Conservation (phyloP, 1,284 basidiomycete species). For the Laetiporus sulphureus region DNA sequence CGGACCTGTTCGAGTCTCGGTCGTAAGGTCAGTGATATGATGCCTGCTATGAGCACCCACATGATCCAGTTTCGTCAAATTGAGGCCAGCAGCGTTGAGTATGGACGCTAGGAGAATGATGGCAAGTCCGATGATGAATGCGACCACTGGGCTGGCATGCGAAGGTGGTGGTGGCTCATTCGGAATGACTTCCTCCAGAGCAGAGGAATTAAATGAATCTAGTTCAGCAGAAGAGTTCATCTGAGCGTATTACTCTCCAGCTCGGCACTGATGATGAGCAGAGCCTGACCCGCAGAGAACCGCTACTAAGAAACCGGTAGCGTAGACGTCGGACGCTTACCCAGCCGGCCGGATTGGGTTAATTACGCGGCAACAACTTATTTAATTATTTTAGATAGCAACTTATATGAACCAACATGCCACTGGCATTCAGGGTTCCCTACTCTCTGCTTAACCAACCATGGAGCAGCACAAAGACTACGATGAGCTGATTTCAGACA, state of each 20-base stretch:
- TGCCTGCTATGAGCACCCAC: constrained; percentile 31
- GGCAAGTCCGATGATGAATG: constrained; percentile 74
- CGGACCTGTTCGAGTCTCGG: constrained; percentile 40
- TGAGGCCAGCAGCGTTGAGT: constrained; percentile 80
- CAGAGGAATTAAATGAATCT: constrained; percentile 5
- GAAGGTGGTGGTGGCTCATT: constrained; percentile 28
- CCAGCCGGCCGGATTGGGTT: too few relatives aligned
- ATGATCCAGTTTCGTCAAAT: constrained; percentile 81
- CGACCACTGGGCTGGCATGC: constrained; percentile 54
- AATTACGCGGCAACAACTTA: not conserved
- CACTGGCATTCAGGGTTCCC: too few relatives aligned
- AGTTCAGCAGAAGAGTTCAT: constrained; percentile 13
- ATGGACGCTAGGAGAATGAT: constrained; percentile 77
- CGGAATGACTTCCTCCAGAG: too few relatives aligned
- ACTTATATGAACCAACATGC: too few relatives aligned
- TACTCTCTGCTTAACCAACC: too few relatives aligned
- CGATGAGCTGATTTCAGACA: constrained; percentile 46
- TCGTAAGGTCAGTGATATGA: not conserved
- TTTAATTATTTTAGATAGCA: not conserved
- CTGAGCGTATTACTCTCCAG: too few relatives aligned
- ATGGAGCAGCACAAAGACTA: constrained; percentile 33
- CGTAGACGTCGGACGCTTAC: too few relatives aligned
- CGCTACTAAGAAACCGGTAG: too few relatives aligned
- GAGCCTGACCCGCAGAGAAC: too few relatives aligned
- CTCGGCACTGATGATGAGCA: too few relatives aligned